Percentiles rank a stretch among this genome's conserved stretches.
Conservation (phyloP, 2,329 filamentous ascomycete species). For the Aureobasidium sp. region DNA sequence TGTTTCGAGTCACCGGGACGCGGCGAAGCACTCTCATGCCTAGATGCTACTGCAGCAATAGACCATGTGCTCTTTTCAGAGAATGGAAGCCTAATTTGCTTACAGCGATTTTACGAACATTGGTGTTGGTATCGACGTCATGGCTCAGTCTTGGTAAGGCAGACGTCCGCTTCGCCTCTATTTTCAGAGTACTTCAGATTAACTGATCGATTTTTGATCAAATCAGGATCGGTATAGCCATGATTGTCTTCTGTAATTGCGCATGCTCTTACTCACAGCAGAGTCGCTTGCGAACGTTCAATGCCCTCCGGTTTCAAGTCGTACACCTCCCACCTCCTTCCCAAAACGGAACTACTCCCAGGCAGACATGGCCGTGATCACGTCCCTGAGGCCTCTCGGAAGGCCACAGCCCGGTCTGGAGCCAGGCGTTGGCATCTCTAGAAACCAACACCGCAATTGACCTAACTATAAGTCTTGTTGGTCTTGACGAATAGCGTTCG, state of each 20-base stretch:
- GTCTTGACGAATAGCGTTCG: constrained; percentile 5
- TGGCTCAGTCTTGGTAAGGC: constrained; percentile 14
- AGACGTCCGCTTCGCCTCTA: constrained; percentile 12
- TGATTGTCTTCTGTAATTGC: background rate
- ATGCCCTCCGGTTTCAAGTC: constrained; percentile 1
- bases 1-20: constrained; percentile 5
- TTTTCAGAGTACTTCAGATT: background rate
- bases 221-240: background rate
- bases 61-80: constrained; percentile 8
- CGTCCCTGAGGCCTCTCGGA: constrained; percentile 1
- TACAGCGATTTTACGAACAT: constrained; percentile 7
- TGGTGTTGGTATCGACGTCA: constrained; percentile 12
- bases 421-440: constrained; percentile 6
- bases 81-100: constrained; percentile 12
- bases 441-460: constrained; percentile 14
- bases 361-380: constrained; percentile 11
- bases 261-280: constrained; percentile 4
- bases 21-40: background rate
- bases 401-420: constrained; percentile 2
- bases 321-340: constrained; percentile 7
- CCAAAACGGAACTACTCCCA: background rate
- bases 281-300: background rate
- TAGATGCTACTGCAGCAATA: background rate
- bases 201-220: constrained; percentile 2
- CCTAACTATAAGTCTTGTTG: constrained; percentile 12